Percentiles rank a stretch among this genome's conserved stretches.
Evolutionary conservation across 192 early-diverging fungal species (phyloP).

Genomic region (Backusella westeae): DNA sequence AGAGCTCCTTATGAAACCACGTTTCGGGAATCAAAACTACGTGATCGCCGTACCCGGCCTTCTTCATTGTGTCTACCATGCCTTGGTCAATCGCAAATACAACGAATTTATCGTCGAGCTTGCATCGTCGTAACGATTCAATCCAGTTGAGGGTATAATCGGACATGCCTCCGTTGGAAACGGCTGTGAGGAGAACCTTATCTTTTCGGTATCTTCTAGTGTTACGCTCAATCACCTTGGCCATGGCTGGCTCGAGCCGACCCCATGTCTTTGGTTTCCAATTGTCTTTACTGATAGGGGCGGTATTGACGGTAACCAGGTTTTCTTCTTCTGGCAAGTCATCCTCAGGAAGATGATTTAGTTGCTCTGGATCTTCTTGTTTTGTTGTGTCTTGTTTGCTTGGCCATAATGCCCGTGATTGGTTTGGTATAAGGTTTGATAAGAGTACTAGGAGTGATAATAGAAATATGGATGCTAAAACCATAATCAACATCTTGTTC

Average conservation of each 20-base stretch:
- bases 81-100: conserved; percentile 37
- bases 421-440: neutral
- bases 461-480: neutral
- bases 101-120: conserved; percentile 25
- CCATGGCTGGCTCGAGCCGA: neutral
- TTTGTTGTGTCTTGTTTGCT: neutral
- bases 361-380: neutral
- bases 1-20: conserved; percentile 37
- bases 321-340: conserved; percentile 13
- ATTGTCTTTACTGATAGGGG: neutral
- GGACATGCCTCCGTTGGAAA: conserved; percentile 35
- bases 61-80: conserved; percentile 25
- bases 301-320: conserved; percentile 6
- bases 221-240: neutral
- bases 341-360: neutral
- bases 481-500: neutral
- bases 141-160: conserved; percentile 45
- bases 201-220: neutral
- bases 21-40: conserved; percentile 33
- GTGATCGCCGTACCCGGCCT: conserved; percentile 23
- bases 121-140: conserved; percentile 24
- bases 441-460: neutral
- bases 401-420: neutral
- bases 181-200: conserved; percentile 31
- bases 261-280: conserved; percentile 15